A percentile compares a stretch with the other conserved stretches of the same genome.
phyloP scores from a whole-genome alignment of 768 basidiomycete genomes.

The Suillus fuscotomentosus region DNA sequence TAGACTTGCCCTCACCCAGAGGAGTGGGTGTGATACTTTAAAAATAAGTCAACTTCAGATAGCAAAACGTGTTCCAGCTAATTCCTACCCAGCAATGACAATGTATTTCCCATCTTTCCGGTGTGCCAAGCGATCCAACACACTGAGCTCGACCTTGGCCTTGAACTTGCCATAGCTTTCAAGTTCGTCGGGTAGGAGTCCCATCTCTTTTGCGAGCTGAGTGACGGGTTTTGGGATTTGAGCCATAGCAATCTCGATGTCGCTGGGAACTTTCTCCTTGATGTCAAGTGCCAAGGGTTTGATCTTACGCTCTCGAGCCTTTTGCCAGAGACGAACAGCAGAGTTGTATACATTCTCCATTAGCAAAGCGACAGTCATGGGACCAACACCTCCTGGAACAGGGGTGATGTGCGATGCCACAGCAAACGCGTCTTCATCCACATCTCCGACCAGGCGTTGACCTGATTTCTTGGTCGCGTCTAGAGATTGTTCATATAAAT shows the following conservation, averaged over 20 bases:
- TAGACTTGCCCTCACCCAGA: constrained; percentile 97
- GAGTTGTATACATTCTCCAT: constrained; percentile 92
- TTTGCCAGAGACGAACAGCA: constrained; percentile 79
- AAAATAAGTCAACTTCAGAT: constrained; percentile 14
- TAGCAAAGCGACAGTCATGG: constrained; percentile 99
- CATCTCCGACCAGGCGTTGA: constrained; percentile 94
- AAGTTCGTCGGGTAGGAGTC: constrained; percentile 80
- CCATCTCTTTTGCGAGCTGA: constrained; percentile 85
- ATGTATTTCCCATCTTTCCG: constrained; percentile 96
- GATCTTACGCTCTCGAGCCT: constrained; percentile 62
- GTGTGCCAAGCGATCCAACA: constrained; percentile 80
- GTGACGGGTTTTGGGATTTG: constrained; percentile 90
- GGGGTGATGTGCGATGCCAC: constrained; percentile 93
- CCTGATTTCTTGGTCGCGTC: constrained; percentile 93
- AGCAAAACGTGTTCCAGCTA: neutral
- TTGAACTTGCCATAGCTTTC: constrained; percentile 96
- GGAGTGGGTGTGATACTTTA: constrained; percentile 92
- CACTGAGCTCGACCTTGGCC: constrained; percentile 91
- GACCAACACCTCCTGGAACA: constrained; percentile 97
- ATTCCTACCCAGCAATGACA: constrained; percentile 80
- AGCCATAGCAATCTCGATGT: constrained; percentile 94
- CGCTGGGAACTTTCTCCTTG: constrained; percentile 86
- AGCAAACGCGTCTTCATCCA: constrained; percentile 71
- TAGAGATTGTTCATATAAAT: constrained; percentile 23
- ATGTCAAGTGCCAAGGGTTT: constrained; percentile 79